Evolutionary conservation across 768 basidiomycete species (phyloP), one percentile per base, ranked within the genome.

Genomic region (Dioszegia aurantiaca): DNA sequence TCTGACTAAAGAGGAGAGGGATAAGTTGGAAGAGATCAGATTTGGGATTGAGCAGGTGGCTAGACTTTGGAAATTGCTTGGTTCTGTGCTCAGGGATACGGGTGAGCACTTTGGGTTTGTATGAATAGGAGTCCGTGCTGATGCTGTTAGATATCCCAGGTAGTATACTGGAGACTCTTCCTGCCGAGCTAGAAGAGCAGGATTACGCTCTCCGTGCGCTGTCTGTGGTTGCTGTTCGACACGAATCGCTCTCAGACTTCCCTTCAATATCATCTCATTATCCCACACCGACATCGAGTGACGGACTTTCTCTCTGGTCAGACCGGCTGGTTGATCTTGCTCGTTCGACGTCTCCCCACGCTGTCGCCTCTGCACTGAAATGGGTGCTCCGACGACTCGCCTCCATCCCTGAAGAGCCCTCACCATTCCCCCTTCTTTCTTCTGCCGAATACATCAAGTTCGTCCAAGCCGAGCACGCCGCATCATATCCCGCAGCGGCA

Each of bases 401-500:
- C 1, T 42, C 45, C 1, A 11, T 26, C 19, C 28, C 62, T 5
- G 3, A 24, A 11, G 9, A 19, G 14, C n/a, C 58, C 24, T 48
- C 55, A 3, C 24, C 39, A 2, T 24, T 23, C 4, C 33, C 51
- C 28, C 16, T 63, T 2, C 19, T 67, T 31, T 60, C 63, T 31
- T 3, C n/a, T 16, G 45, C 1, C 6, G 19, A 23, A 11, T 72
- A 69, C 36, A 39, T 24, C 23, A 46, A 39, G 19, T 72, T 72
- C 57, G 63, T 65, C 1, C 45, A 57, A 30, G 63, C 54, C 36
- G 70, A 72, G 41, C 41, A 44, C 4, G 60, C 62, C 21, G 12
- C 56, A 14, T 64, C 62, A 21, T 72, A 69, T 42, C 61, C 67
- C 6, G 9, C 26, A 5, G 40, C 60, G 10, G 62, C 67, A 0